These are phyloP conservation scores for Vaccinium darrowii DNA, from an alignment of 148 eudicot genomes.

Conservation along the genomic window DNA sequence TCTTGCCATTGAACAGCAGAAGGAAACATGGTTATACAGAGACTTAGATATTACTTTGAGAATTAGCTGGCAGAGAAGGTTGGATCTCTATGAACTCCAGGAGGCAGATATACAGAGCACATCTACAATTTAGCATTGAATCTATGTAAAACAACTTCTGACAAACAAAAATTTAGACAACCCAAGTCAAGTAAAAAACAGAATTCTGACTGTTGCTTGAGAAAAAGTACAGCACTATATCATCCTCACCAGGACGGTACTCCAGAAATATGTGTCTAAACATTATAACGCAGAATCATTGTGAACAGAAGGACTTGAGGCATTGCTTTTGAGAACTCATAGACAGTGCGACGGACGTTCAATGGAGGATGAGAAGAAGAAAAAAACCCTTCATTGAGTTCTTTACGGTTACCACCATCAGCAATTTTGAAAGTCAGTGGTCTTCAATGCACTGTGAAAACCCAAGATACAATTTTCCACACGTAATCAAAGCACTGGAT, in stretches of 20 bases:
- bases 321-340: constrained; percentile 43
- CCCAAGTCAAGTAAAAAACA: neutral
- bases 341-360: constrained; percentile 41
- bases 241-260: constrained; percentile 38
- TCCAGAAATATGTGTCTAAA: constrained; percentile 47
- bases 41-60: constrained; percentile 45
- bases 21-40: neutral
- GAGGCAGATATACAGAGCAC: constrained; percentile 29
- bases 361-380: constrained; percentile 48
- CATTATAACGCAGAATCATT: constrained; percentile 30
- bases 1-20: neutral
- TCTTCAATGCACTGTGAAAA: neutral
- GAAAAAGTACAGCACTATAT: constrained; percentile 71
- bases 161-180: neutral
- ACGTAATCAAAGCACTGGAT: neutral
- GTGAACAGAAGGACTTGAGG: constrained; percentile 53
- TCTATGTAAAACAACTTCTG: neutral
- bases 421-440: constrained; percentile 27
- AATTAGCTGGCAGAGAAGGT: constrained; percentile 31
- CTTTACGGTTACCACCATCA: constrained; percentile 7
- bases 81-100: constrained; percentile 52
- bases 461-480: neutral
- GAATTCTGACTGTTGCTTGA: constrained; percentile 37
- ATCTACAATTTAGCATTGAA: constrained; percentile 32
- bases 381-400: constrained; percentile 28